Evolutionary conservation across 2,329 filamentous ascomycete species (phyloP).

Genomic region (Mollisiaceae sp.): DNA sequence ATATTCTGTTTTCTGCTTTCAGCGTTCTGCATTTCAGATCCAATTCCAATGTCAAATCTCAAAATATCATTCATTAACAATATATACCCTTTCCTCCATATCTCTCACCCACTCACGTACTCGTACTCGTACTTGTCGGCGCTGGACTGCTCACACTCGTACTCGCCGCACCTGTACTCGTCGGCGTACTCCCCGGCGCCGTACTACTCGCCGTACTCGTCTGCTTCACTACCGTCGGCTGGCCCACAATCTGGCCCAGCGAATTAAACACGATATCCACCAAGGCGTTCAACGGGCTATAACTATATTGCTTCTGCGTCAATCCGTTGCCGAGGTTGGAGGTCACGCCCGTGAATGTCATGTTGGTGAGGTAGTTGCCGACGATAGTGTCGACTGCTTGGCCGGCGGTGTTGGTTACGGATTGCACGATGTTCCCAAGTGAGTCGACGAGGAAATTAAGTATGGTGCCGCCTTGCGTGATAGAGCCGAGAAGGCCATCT

Average conservation of each 20-base stretch:
- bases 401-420: constrained; percentile 55
- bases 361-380: constrained; percentile 62
- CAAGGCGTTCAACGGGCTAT: constrained; percentile 54
- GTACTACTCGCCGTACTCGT: background rate
- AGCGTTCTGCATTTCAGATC: background rate
- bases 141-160: background rate
- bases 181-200: background rate
- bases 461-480: constrained; percentile 59
- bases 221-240: constrained; percentile 3
- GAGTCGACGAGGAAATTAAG: constrained; percentile 65
- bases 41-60: background rate
- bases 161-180: background rate
- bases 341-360: constrained; percentile 53
- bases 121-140: background rate
- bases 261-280: constrained; percentile 51
- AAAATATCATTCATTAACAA: background rate
- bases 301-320: constrained; percentile 58
- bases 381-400: constrained; percentile 56
- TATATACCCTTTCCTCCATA: background rate
- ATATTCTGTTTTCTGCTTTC: background rate
- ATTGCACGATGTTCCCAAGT: constrained; percentile 66
- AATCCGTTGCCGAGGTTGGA: constrained; percentile 44
- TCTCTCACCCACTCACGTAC: background rate
- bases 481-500: constrained; percentile 62
- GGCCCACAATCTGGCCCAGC: constrained; percentile 5